Percentiles rank a stretch among this genome's conserved stretches.
Conservation (phyloP, 495 filamentous ascomycete genomes). For the Aspergillus olivimuriae region DNA sequence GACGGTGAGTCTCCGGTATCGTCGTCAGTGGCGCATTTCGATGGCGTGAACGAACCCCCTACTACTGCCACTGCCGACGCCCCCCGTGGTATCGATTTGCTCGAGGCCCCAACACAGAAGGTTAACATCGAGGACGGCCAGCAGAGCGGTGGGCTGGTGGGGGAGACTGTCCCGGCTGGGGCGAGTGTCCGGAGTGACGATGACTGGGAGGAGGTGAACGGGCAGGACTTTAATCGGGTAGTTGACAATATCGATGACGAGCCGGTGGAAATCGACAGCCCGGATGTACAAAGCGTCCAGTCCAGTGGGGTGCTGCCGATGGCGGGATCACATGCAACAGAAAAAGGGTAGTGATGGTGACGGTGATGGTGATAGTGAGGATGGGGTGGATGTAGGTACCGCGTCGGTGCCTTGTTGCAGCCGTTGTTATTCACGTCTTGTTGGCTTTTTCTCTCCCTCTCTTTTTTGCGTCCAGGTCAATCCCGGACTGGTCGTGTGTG, state of each 20-base stretch:
- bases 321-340: neutral
- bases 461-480: too few relatives aligned
- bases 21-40: neutral
- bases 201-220: neutral
- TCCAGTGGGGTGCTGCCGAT: neutral
- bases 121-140: too few relatives aligned
- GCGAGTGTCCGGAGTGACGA: neutral
- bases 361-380: too few relatives aligned
- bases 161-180: neutral
- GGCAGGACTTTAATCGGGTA: neutral
- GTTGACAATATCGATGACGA: neutral
- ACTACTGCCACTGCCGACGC: too few relatives aligned
- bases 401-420: too few relatives aligned
- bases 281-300: neutral
- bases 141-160: neutral
- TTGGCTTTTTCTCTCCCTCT: too few relatives aligned
- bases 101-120: too few relatives aligned
- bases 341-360: slow-evolving; percentile 64
- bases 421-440: too few relatives aligned
- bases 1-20: neutral
- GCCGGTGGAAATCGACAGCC: neutral
- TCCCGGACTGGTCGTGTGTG: too few relatives aligned
- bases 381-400: too few relatives aligned
- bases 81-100: too few relatives aligned
- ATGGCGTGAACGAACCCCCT: neutral